phyloP scores from a whole-genome alignment of 2,329 filamentous ascomycete genomes.

The Hymenoscyphus fructigenus region DNA sequence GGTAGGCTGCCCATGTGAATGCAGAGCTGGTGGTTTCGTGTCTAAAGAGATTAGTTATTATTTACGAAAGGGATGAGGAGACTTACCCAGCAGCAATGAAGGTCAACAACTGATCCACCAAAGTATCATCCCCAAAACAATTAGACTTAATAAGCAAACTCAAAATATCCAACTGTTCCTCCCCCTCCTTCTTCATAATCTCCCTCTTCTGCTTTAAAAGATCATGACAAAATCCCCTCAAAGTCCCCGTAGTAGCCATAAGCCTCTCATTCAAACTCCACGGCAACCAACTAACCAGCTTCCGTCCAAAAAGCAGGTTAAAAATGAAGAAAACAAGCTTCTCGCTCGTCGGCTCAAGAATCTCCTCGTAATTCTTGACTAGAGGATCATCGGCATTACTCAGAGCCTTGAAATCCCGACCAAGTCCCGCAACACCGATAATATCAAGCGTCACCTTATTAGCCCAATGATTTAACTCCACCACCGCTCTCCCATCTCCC shows the following conservation, averaged over 20 bases:
- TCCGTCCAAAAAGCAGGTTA: constrained; percentile 58
- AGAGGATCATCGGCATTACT: constrained; percentile 58
- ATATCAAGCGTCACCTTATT: constrained; percentile 15
- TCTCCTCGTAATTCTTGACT: constrained; percentile 51
- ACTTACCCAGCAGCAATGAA: constrained; percentile 71
- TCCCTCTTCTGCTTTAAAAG: constrained; percentile 69
- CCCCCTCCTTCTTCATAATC: constrained; percentile 47
- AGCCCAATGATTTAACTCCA: constrained; percentile 47
- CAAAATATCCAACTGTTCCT: constrained; percentile 67
- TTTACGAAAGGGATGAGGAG: background rate
- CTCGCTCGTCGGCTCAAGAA: constrained; percentile 53
- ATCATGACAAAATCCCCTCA: constrained; percentile 64
- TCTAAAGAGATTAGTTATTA: constrained; percentile 31
- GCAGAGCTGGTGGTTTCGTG: constrained; percentile 77
- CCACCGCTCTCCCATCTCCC: constrained; percentile 38
- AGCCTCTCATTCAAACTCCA: constrained; percentile 67
- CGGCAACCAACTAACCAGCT: constrained; percentile 62
- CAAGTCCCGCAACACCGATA: constrained; percentile 56
- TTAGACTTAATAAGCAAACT: constrained; percentile 75
- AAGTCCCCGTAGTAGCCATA: constrained; percentile 49
- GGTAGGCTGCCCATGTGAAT: constrained; percentile 68
- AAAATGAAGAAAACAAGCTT: constrained; percentile 57
- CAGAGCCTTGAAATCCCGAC: constrained; percentile 66
- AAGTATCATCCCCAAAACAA: constrained; percentile 70
- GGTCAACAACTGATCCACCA: constrained; percentile 84